phyloP scores from a whole-genome alignment of 164 flowering plant species.

The Magnolia kwangsiensis region DNA sequence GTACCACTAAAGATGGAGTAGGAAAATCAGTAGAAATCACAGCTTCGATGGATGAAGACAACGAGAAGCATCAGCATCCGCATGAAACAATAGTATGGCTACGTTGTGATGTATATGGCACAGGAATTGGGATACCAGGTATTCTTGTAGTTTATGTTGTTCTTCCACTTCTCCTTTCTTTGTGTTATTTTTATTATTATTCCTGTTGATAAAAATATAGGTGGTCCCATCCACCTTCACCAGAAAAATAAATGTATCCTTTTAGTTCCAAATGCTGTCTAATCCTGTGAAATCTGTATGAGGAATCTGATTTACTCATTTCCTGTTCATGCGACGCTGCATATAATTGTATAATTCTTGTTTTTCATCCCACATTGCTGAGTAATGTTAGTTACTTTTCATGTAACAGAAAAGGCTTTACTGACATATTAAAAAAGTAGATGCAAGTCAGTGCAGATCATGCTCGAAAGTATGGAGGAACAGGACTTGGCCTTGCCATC shows the following conservation, averaged over 20 bases:
- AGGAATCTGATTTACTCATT: background rate
- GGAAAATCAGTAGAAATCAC: slow-evolving; percentile 24
- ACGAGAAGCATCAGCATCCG: slow-evolving; percentile 24
- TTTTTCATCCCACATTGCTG: background rate
- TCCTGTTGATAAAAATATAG: no score
- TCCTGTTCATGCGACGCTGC: background rate
- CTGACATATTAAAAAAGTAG: slow-evolving; percentile 80
- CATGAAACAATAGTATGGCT: slow-evolving; percentile 73
- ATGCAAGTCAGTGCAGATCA: slow-evolving; percentile 97
- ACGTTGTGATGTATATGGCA: slow-evolving; percentile 87
- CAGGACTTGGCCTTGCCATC: slow-evolving; percentile 95
- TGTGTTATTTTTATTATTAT: no score
- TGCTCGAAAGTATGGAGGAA: slow-evolving; percentile 98
- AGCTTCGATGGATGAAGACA: slow-evolving; percentile 26
- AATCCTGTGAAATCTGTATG: background rate
- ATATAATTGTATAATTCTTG: background rate
- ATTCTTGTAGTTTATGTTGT: background rate
- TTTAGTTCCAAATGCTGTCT: background rate
- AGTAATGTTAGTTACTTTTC: background rate
- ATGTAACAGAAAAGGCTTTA: slow-evolving; percentile 66
- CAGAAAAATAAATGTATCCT: background rate
- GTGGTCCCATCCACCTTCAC: no score
- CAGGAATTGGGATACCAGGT: slow-evolving; percentile 98
- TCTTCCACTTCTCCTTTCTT: no score
- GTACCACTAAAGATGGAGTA: slow-evolving; percentile 24